Percentiles rank a stretch among this genome's conserved stretches.
phyloP scores from a whole-genome alignment of 2,329 filamentous ascomycete species.

The Phialophora expanda region DNA sequence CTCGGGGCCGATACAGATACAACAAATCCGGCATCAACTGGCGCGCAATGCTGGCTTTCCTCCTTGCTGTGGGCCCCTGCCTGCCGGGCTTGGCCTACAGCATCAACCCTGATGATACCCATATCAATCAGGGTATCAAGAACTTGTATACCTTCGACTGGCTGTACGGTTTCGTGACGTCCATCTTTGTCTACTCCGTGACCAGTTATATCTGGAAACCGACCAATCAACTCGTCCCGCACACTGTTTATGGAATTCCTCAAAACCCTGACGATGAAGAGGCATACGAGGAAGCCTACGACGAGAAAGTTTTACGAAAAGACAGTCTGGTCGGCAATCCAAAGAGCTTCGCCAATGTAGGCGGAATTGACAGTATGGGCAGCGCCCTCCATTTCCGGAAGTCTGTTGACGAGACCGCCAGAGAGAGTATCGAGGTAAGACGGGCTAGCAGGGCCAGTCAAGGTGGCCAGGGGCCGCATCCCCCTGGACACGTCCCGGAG shows the following conservation, averaged over 20 bases:
- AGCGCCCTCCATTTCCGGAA: constrained; percentile 27
- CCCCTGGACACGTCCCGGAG: constrained; percentile 18
- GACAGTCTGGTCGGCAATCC: constrained; percentile 35
- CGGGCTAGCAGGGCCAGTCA: constrained; percentile 25
- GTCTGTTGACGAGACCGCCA: constrained; percentile 32
- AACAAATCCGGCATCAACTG: constrained; percentile 66
- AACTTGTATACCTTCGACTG: constrained; percentile 70
- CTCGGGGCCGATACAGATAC: constrained; percentile 35
- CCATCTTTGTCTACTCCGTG: constrained; percentile 61
- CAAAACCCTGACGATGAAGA: constrained; percentile 28
- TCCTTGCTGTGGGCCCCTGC: constrained; percentile 33
- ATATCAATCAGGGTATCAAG: constrained; percentile 51
- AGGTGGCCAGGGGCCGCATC: constrained; percentile 27
- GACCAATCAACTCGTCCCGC: constrained; percentile 24
- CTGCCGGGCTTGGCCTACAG: constrained; percentile 63
- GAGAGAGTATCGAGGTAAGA: constrained; percentile 25
- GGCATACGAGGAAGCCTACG: constrained; percentile 29
- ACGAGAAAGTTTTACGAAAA: constrained; percentile 31
- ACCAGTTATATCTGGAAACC: constrained; percentile 33
- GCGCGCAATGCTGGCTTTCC: constrained; percentile 29
- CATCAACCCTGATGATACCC: constrained; percentile 47
- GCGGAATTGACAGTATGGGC: constrained; percentile 31
- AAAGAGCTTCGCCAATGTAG: constrained; percentile 33
- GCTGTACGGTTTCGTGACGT: constrained; percentile 65
- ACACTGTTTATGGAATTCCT: constrained; percentile 35